Base-by-base conservation (phyloP, 345 rosid species). In the Boechera retrofracta region DNA sequence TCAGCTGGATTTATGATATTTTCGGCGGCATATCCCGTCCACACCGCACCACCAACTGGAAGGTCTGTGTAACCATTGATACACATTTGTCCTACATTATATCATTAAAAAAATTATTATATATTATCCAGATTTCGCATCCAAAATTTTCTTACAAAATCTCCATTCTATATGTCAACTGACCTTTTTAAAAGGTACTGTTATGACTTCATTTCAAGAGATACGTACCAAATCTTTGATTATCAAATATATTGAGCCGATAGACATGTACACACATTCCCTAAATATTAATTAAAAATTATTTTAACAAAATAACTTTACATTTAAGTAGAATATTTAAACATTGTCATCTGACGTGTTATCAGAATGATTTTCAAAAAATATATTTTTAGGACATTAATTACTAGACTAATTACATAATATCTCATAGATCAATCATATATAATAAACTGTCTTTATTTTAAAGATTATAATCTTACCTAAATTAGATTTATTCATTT, bases 11-110 rank as follows among this genome's bases (percentile, higher is more conserved):
- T 44, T 49, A 31, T 58, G 35, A 67, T 49, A 67, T 10, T 45
- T 67, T 68, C 69, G 63, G 69, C 79, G 36, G 68, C 69, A 76
- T 51, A 76, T 76, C 74, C 68, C 55, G 63, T 76, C 74, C 74
- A 68, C 74, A 68, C 79, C 74, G 26, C 47, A 76, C 31, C 31
- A 57, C 59, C 51, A 66, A 56, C 72, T 36, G 56, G 32, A 54
- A 73, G 64, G 70, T 35, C 64, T 21, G 24, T 8, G 63, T 64
- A 53, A 33, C 18, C 52, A 57, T 57, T 18, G 32, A 51, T 41
- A 49, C 58, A 56, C 53, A 75, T 36, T 57, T 75, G 79, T 38
- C 71, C 33, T 13, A 65, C 28, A 26, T 35, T 44, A 63, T 69
- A 38, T 24, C 8, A 68, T 53, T 29, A 5, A 45, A 45, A 15